Percentiles rank a stretch among this genome's conserved stretches.
Conservation (phyloP, 2,329 filamentous ascomycete species). For the Penicillium occitanis region DNA sequence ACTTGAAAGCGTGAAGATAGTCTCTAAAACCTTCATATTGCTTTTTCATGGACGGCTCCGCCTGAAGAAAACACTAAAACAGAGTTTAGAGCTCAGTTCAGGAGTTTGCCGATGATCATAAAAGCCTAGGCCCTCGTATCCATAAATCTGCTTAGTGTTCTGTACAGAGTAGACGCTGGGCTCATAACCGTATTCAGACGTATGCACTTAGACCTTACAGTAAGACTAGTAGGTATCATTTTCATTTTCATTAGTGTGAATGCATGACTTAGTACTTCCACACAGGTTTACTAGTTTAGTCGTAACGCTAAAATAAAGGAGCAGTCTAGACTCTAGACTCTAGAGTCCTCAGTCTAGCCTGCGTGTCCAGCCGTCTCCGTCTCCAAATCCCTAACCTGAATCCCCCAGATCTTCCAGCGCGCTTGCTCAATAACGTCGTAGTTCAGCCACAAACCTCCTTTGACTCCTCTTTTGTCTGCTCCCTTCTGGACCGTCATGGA, state of each 20-base stretch:
- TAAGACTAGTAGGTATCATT: not conserved
- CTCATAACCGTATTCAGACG: not conserved
- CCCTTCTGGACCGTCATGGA: not conserved
- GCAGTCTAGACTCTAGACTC: not conserved
- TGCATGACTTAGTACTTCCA: not conserved
- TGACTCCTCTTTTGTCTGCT: conserved; percentile 32
- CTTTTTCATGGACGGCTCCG: not conserved
- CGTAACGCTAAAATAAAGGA: not conserved
- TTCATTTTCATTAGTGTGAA: not conserved
- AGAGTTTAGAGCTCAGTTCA: not conserved
- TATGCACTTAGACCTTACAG: not conserved
- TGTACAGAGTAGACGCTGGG: too few species aligned
- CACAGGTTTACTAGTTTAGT: not conserved
- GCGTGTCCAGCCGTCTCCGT: not conserved
- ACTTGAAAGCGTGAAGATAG: not conserved
- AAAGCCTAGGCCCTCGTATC: not conserved
- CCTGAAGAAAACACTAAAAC: not conserved
- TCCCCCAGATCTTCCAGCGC: conserved; percentile 45
- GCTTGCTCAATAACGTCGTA: conserved; percentile 43
- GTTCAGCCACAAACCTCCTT: conserved; percentile 40
- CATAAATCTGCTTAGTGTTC: not conserved
- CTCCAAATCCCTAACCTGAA: conserved; percentile 33
- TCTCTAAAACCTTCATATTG: not conserved
- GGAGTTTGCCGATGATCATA: not conserved
- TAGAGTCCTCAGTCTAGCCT: not conserved